A percentile compares a stretch with the other conserved stretches of the same genome.
Evolutionary conservation across 805 yeast genomes (phyloP).

Genomic region (Zygosaccharomyces gambellarensis): DNA sequence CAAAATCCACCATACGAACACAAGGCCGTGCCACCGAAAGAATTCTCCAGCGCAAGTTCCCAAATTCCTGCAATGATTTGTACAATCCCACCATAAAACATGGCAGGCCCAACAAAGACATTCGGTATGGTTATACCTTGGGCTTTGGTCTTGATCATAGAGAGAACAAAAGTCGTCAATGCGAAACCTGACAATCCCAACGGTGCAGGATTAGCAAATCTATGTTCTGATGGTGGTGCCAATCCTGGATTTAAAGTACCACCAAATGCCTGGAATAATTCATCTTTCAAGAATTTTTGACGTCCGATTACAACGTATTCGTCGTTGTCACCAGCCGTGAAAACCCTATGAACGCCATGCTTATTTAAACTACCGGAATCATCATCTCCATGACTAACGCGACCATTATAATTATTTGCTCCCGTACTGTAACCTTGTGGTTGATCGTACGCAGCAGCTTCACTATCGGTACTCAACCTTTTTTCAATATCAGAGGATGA

Average conservation of each 20-base stretch:
- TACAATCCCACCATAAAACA: conserved; percentile 58
- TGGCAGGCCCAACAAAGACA: conserved; percentile 52
- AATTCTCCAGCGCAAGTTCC: conserved; percentile 60
- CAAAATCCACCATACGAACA: conserved; percentile 66
- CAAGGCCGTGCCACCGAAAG: conserved; percentile 64
- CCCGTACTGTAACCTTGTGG: conserved; percentile 4
- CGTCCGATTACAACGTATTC: conserved; percentile 69
- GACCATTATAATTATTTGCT: not conserved
- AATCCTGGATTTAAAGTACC: conserved; percentile 77
- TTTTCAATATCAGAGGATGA: not conserved
- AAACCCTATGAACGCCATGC: conserved; percentile 23
- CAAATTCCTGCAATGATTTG: conserved; percentile 62
- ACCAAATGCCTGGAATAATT: conserved; percentile 66
- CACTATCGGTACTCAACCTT: not conserved
- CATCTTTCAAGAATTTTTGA: conserved; percentile 58
- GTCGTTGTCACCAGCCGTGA: conserved; percentile 45
- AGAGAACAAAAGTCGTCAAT: conserved; percentile 55
- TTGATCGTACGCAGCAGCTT: not conserved
- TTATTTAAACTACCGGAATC: not conserved
- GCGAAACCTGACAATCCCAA: conserved; percentile 60
- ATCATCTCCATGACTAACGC: not conserved
- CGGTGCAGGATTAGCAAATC: conserved; percentile 64
- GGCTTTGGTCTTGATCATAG: conserved; percentile 51
- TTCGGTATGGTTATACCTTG: conserved; percentile 49
- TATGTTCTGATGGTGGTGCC: conserved; percentile 51